Evolutionary conservation across 176 grass and related monocot species (phyloP), one percentile per base, ranked within the genome.

Genomic region (Elymus sibiricus): DNA sequence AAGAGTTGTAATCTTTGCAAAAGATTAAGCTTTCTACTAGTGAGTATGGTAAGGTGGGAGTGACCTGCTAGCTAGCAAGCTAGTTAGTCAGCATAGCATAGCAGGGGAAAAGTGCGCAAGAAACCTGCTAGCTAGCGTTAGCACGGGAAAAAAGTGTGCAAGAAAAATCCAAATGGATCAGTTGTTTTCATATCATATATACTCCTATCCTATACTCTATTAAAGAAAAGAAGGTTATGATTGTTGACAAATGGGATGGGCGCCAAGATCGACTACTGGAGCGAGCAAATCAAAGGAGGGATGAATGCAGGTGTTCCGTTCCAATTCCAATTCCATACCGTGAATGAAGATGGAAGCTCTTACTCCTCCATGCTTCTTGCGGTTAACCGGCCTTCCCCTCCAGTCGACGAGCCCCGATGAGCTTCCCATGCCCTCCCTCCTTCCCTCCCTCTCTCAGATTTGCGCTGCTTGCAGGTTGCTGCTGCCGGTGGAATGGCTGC

Each of bases 261-360:
- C 81, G 1, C 11, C 42, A 63, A 64, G 38, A 32, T 32, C 31
- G 31, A 31, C 61, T 12, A 47, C 9, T 34, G 37, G 27, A 46
- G 25, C 31, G 56, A 63, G 26, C 25, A 34, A 32, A 62, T 13
- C 7, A 63, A 62, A 42, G 40, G 19, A 38, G 19, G n/a, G n/a
- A n/a, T n/a, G n/a, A n/a, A n/a, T 76, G 70, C 24, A 76, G 7
- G 17, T 29, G 29, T 39, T 27, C 15, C 63, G 17, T 68, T 19
- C 49, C 49, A 53, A 39, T 39, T 39, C 38, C 42, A 27, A n/a
- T 55, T 28, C n/a, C 80, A 26, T 69, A 88, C 86, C 63, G 31
- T 88, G 86, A 37, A 88, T 83, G 73, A 88, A 89, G 37, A 89
- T 70, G 5, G 88, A 76, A 81, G 83, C 88, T 85, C 88, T 38